phyloP scores from a whole-genome alignment of 176 grass and related monocot genomes.

The Aegilops longissima region DNA sequence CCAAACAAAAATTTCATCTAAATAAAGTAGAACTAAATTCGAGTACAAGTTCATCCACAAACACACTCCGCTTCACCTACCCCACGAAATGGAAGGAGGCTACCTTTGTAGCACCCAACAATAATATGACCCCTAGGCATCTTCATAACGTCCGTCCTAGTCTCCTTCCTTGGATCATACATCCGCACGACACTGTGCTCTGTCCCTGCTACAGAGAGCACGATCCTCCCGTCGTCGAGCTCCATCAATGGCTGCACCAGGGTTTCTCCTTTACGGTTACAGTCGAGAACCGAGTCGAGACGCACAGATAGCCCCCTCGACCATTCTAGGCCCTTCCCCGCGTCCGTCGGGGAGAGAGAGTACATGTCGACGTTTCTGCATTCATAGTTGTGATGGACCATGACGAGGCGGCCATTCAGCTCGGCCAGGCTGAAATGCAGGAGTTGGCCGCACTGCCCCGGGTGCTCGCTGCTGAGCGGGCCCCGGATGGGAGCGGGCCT shows the following conservation, averaged over 20 bases:
- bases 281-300: background rate
- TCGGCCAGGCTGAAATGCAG: background rate
- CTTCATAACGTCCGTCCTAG: background rate
- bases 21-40: too few species aligned
- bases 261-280: background rate
- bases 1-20: too few species aligned
- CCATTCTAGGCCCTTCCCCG: background rate
- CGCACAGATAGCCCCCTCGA: background rate
- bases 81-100: too few species aligned
- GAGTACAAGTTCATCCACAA: too few species aligned
- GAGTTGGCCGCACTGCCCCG: background rate
- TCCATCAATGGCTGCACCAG: background rate
- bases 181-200: background rate
- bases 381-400: background rate
- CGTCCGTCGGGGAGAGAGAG: background rate
- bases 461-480: background rate
- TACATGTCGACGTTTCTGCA: background rate
- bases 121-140: background rate
- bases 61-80: too few species aligned
- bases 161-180: background rate
- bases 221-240: background rate
- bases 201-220: background rate
- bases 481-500: background rate
- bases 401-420: background rate
- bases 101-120: too few species aligned